Evolutionary conservation across 495 filamentous ascomycete species (phyloP).

Genomic region (Entonaema liquescens): DNA sequence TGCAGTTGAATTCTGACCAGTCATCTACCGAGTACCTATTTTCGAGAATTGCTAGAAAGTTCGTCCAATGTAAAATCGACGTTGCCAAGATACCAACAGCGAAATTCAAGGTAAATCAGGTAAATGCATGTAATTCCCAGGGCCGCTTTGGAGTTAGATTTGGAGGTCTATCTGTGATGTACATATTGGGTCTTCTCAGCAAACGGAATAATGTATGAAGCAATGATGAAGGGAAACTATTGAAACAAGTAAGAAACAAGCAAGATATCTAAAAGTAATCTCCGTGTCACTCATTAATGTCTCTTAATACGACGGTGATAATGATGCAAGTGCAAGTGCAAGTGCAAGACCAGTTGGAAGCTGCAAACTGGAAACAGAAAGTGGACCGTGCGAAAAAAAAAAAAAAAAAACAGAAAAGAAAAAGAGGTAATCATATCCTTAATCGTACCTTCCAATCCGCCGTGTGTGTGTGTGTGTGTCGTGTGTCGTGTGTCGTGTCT

Average conservation of each 20-base stretch:
- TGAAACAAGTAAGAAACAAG: not conserved
- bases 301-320: slow-evolving; percentile 19
- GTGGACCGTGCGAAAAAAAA: slow-evolving; percentile 35
- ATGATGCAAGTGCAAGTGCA: slow-evolving; percentile 23
- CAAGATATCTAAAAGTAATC: slow-evolving; percentile 20
- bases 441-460: slow-evolving; percentile 7
- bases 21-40: slow-evolving; percentile 26
- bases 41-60: slow-evolving; percentile 18
- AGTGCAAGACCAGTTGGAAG: slow-evolving; percentile 11
- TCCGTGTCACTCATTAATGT: slow-evolving; percentile 16
- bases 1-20: slow-evolving; percentile 24
- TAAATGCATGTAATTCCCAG: slow-evolving; percentile 34
- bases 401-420: not conserved
- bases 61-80: slow-evolving; percentile 17
- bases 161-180: slow-evolving; percentile 2
- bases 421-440: not conserved
- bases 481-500: not conserved
- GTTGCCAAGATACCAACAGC: slow-evolving; percentile 2
- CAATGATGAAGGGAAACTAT: slow-evolving; percentile 8
- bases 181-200: slow-evolving; percentile 12
- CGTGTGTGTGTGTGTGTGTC: not conserved
- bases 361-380: not conserved
- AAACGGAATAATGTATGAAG: slow-evolving; percentile 4
- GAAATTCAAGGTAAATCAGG: not conserved
- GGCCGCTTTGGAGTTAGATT: slow-evolving; percentile 2